Conservation (phyloP, 176 grass and related monocot species). For the Poa pratensis region DNA sequence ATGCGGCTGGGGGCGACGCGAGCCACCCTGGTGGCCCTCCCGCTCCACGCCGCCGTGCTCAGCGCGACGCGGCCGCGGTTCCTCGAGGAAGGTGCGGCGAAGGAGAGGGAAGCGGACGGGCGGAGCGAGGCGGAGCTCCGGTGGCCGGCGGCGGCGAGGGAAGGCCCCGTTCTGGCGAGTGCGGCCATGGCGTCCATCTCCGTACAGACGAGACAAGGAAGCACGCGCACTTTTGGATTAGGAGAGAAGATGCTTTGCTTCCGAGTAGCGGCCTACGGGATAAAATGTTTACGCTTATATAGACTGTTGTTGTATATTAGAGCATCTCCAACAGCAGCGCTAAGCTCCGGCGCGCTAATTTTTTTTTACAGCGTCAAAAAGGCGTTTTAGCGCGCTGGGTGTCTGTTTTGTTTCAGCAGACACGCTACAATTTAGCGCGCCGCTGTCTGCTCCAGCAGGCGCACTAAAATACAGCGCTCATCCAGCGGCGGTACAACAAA, state of each 20-base stretch:
- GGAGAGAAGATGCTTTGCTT: neutral
- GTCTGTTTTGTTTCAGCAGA: no score
- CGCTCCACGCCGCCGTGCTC: constrained; percentile 8
- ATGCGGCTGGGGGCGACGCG: constrained; percentile 40
- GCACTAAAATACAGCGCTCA: no score
- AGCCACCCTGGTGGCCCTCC: constrained; percentile 36
- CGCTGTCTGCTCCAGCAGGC: no score
- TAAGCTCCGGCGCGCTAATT: no score
- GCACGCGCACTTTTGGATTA: constrained; percentile 32
- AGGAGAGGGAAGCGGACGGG: constrained; percentile 45
- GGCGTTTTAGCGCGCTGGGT: no score
- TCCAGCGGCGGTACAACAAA: no score
- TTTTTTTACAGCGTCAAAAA: no score
- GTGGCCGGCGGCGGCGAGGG: constrained; percentile 12
- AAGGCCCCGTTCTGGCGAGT: constrained; percentile 36
- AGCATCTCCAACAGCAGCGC: no score
- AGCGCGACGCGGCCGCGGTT: neutral
- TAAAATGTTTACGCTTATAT: neutral
- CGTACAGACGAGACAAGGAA: constrained; percentile 21
- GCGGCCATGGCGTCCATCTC: constrained; percentile 48
- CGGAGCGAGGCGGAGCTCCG: constrained; percentile 25
- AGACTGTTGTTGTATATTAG: neutral
- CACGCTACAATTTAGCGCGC: no score
- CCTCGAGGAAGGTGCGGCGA: constrained; percentile 27
- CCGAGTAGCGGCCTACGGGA: neutral